Conservation (phyloP, 192 early-diverging fungal species). For the Umbelopsis ramanniana region DNA sequence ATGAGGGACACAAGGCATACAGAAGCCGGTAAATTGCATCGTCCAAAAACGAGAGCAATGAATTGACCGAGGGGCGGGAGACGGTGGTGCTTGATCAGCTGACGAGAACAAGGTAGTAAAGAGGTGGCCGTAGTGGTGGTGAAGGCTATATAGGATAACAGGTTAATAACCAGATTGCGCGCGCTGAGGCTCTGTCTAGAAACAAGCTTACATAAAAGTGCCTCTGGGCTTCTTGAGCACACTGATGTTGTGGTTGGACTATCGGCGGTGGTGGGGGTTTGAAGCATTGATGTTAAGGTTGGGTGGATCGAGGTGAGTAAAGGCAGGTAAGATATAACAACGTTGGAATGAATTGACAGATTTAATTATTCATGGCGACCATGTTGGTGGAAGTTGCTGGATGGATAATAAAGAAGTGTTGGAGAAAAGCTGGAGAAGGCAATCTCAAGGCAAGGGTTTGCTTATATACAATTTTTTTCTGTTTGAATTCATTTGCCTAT, state of each 20-base stretch:
- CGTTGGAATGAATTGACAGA: too few species aligned
- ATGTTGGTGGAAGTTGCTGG: neutral
- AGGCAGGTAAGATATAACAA: too few species aligned
- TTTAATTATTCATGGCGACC: slow-evolving; percentile 7
- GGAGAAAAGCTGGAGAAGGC: neutral
- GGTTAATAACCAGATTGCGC: neutral
- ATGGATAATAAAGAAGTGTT: neutral
- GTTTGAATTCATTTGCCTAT: too few species aligned
- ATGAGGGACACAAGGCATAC: slow-evolving; percentile 63
- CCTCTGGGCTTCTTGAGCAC: slow-evolving; percentile 42
- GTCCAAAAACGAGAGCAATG: slow-evolving; percentile 36
- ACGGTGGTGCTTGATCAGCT: slow-evolving; percentile 24
- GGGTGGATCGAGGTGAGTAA: neutral
- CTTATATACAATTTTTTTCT: too few species aligned
- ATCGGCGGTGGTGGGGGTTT: neutral
- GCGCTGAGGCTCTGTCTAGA: too few species aligned
- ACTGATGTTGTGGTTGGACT: slow-evolving; percentile 29
- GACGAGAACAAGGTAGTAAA: slow-evolving; percentile 34
- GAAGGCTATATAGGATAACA: slow-evolving; percentile 26
- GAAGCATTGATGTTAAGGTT: neutral
- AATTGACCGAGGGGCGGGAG: slow-evolving; percentile 42
- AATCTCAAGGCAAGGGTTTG: too few species aligned
- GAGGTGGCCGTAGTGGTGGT: slow-evolving; percentile 38
- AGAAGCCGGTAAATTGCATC: slow-evolving; percentile 35
- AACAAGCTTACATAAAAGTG: slow-evolving; percentile 40